phyloP scores from a whole-genome alignment of 192 early-diverging fungal genomes.

The Coemansia pectinata region DNA sequence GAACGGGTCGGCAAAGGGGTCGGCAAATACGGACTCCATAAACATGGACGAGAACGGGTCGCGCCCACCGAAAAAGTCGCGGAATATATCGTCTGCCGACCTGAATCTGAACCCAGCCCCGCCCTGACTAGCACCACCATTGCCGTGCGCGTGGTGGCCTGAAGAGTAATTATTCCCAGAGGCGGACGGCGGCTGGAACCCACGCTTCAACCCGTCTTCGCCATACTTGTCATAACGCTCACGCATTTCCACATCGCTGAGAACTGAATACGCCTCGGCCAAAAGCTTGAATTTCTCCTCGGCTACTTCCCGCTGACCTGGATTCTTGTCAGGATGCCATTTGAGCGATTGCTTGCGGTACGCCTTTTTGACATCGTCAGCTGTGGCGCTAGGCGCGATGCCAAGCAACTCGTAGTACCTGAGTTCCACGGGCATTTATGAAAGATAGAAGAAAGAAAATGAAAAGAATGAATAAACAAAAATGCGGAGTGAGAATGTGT shows the following conservation, averaged over 20 bases:
- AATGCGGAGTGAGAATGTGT: background rate
- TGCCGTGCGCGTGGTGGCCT: background rate
- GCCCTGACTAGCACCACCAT: conserved; percentile 1
- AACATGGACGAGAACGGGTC: conserved; percentile 53
- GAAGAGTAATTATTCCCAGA: conserved; percentile 11
- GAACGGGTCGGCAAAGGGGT: conserved; percentile 43
- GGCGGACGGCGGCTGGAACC: conserved; percentile 26
- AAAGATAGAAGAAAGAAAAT: background rate
- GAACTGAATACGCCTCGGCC: conserved; percentile 54
- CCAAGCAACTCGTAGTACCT: conserved; percentile 73
- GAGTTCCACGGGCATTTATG: conserved; percentile 35
- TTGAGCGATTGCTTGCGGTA: conserved; percentile 72
- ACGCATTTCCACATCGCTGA: conserved; percentile 44
- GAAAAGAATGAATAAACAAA: background rate
- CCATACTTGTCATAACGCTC: conserved; percentile 49
- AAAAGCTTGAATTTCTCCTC: conserved; percentile 55
- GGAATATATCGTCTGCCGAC: conserved; percentile 48
- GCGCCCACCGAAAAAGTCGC: conserved; percentile 51
- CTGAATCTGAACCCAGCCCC: conserved; percentile 31
- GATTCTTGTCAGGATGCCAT: conserved; percentile 72
- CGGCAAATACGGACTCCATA: conserved; percentile 31
- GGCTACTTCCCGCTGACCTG: conserved; percentile 40
- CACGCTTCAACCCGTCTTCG: conserved; percentile 41
- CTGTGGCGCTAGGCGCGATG: conserved; percentile 58
- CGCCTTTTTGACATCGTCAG: conserved; percentile 72